Evolutionary conservation across 208 protist genomes (phyloP).

Genomic region (Crithidia mellificae): DNA sequence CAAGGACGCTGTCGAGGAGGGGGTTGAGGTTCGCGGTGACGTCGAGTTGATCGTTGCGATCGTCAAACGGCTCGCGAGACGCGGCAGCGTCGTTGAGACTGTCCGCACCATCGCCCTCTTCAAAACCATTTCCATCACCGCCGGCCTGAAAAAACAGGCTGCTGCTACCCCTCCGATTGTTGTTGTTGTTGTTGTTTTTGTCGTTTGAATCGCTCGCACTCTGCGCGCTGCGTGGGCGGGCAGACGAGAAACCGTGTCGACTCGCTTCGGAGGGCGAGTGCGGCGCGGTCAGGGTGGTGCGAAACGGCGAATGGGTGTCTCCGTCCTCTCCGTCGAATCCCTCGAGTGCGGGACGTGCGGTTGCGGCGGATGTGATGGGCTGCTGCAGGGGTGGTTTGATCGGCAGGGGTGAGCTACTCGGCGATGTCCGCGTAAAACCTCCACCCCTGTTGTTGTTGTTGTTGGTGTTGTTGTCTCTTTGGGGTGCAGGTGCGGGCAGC

Average conservation of each 20-base stretch:
- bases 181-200: background rate
- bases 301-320: constrained; percentile 11
- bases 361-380: too few relatives aligned
- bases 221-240: too few relatives aligned
- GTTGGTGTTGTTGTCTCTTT: background rate
- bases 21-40: constrained; percentile 78
- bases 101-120: background rate
- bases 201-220: background rate
- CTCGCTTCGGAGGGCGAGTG: background rate
- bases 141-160: too few relatives aligned
- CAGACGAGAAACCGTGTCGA: background rate
- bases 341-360: too few relatives aligned
- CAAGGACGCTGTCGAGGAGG: constrained; percentile 61
- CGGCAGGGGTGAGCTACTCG: background rate
- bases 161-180: background rate
- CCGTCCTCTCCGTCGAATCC: background rate
- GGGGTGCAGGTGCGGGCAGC: too few relatives aligned
- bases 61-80: constrained; percentile 39
- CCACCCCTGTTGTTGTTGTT: constrained; percentile 7
- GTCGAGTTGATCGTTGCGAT: constrained; percentile 61
- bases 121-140: background rate
- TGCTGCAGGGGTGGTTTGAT: background rate
- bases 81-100: background rate
- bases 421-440: background rate
- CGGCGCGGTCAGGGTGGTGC: background rate